Base-by-base conservation (phyloP, 805 yeast species). In the Wickerhamiella musiphila region DNA sequence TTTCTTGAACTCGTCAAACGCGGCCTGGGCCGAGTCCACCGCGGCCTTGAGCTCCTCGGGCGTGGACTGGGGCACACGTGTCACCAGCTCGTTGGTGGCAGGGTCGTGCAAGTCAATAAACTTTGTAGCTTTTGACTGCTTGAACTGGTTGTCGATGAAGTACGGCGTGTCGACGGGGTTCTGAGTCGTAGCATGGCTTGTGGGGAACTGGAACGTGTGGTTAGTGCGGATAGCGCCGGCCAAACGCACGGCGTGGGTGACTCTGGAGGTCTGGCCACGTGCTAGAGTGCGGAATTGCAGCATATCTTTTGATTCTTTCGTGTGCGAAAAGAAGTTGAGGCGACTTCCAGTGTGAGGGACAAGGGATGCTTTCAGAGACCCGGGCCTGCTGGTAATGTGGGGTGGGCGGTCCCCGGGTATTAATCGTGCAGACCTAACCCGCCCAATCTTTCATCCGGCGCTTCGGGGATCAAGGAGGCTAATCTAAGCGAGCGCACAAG, bases 71-170 rank as follows among this genome's bases (percentile, higher is more conserved):
- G 86, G 84, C 16, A 75, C 83, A 42, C 66, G 61, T 19, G 77
- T 61, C 25, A 77, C 70, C 29, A 74, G 67, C 41, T 58, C 48
- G 52, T 74, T 66, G 34, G 86, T 76, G 36, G 84, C 78, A 15
- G 86, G 86, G 50, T 76, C 86, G 51, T 63, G 70, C 34, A 77
- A 63, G 39, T 74, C 81, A 45, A 64, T 70, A 82, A 82, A 67
- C 39, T 61, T 60, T 10, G 56, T 44, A 6, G 78, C 56, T 31
- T 60, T 62, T 17, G 70, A 62, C 40, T 62, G 58, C 38, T 65
- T 54, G 35, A 66, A 57, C 52, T 67, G 38, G 48, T 70, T 70
- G 47, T 70, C 55, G 29, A 59, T 40, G 40, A 48, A 59, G 31
- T 47, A 44, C 32, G 51, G 51, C 33, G 57, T 58, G 31, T 45